Evolutionary conservation across 495 filamentous ascomycete species (phyloP).

Genomic region (Penicillium lividum): DNA sequence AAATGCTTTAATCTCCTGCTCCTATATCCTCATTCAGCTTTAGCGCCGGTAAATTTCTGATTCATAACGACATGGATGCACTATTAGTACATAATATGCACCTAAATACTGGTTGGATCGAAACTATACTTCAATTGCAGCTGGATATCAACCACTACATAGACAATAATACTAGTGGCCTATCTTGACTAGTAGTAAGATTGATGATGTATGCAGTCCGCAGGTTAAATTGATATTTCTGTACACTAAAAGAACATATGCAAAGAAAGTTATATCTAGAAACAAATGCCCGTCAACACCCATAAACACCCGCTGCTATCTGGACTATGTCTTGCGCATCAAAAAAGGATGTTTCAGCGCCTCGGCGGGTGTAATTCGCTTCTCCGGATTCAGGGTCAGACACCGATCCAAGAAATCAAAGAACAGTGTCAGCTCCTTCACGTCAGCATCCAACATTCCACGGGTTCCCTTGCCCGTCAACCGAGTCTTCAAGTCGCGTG

Average conservation of each 20-base stretch:
- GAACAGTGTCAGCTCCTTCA: constrained; percentile 77
- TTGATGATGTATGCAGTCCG: too few relatives aligned
- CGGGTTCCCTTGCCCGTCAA: constrained; percentile 71
- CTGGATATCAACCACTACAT: too few relatives aligned
- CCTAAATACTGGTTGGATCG: too few relatives aligned
- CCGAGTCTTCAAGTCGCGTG: constrained; percentile 76
- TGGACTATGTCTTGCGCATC: constrained; percentile 26
- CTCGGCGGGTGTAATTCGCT: constrained; percentile 80
- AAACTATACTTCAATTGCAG: too few relatives aligned
- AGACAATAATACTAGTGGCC: too few relatives aligned
- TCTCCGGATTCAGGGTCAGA: constrained; percentile 88
- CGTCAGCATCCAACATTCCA: constrained; percentile 68
- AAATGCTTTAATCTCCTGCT: too few relatives aligned
- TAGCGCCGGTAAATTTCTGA: too few relatives aligned
- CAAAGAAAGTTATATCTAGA: constrained; percentile 6
- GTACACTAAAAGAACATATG: background rate
- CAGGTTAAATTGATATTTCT: too few relatives aligned
- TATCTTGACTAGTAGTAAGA: too few relatives aligned
- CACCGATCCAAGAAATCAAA: constrained; percentile 85
- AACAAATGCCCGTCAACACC: constrained; percentile 3
- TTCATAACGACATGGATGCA: too few relatives aligned
- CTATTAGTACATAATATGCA: too few relatives aligned
- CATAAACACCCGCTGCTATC: background rate
- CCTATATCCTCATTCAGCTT: too few relatives aligned
- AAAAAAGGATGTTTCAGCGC: constrained; percentile 89